Evolutionary conservation across 805 yeast species (phyloP).

Genomic region (Ogataea nonfermentans): DNA sequence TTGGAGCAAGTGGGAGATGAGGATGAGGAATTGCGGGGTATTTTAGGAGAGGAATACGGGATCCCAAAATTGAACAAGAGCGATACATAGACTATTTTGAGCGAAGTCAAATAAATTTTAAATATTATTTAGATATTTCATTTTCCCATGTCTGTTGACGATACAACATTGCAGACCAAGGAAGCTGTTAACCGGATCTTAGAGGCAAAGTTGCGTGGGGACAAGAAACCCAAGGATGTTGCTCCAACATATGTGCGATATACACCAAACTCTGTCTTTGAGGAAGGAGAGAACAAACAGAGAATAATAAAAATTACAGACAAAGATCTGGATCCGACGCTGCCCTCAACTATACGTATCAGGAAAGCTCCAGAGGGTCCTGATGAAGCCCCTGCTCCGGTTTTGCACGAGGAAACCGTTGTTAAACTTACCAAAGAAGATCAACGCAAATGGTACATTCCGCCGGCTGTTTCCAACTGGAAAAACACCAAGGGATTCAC

Average conservation of each 20-base stretch:
- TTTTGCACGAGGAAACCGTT: slow-evolving; percentile 57
- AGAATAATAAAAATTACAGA: slow-evolving; percentile 66
- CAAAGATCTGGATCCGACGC: slow-evolving; percentile 75
- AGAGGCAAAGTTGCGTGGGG: slow-evolving; percentile 37
- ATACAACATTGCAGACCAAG: slow-evolving; percentile 54
- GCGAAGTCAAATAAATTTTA: no score
- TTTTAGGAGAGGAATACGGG: slow-evolving; percentile 34
- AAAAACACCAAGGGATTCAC: slow-evolving; percentile 90
- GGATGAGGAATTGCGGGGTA: slow-evolving; percentile 37
- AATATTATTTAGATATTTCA: no score
- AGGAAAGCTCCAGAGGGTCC: slow-evolving; percentile 71
- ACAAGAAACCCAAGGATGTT: slow-evolving; percentile 27
- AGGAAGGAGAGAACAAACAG: slow-evolving; percentile 30
- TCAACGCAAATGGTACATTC: slow-evolving; percentile 79
- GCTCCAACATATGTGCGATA: slow-evolving; percentile 44
- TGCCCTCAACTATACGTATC: slow-evolving; percentile 73
- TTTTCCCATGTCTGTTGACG: slow-evolving; percentile 17
- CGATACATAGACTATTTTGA: slow-evolving; percentile 1
- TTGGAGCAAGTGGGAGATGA: slow-evolving; percentile 42
- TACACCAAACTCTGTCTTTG: slow-evolving; percentile 39
- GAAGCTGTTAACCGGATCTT: slow-evolving; percentile 53
- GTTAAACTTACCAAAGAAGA: slow-evolving; percentile 67
- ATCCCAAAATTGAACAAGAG: slow-evolving; percentile 15
- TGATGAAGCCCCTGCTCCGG: slow-evolving; percentile 52
- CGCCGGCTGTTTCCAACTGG: slow-evolving; percentile 93